Percentiles rank a stretch among this genome's conserved stretches.
Conservation (phyloP, 106 monocot genomes). For the Narthecium ossifragum region DNA sequence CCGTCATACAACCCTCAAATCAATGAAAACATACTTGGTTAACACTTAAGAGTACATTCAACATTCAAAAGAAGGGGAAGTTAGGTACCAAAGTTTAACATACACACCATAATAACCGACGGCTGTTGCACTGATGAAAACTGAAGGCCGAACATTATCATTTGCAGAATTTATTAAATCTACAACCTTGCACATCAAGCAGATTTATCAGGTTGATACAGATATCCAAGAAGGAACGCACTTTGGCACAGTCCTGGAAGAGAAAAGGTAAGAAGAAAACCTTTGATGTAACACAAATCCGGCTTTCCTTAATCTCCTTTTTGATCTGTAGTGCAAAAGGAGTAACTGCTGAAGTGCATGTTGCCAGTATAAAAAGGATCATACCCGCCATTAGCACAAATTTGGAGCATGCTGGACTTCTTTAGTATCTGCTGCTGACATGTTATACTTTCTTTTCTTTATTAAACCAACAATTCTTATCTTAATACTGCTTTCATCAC, state of each 20-base stretch:
- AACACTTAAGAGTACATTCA: no score
- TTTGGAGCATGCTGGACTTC: no score
- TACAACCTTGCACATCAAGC: constrained; percentile 57
- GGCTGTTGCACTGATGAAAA: constrained; percentile 90
- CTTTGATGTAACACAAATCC: constrained; percentile 57
- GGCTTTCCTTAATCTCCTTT: constrained; percentile 83
- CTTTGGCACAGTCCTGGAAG: neutral
- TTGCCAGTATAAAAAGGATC: no score
- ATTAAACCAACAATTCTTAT: no score
- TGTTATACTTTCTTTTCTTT: no score
- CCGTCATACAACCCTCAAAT: no score
- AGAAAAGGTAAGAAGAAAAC: constrained; percentile 14
- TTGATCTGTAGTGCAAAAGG: constrained; percentile 44
- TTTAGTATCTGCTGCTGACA: no score
- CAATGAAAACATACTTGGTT: no score
- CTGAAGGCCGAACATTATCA: constrained; percentile 49
- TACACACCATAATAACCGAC: constrained; percentile 84
- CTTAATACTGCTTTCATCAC: no score
- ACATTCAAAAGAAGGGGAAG: no score
- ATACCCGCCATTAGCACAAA: no score
- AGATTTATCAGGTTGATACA: neutral
- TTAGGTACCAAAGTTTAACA: neutral
- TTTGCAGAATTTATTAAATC: constrained; percentile 47
- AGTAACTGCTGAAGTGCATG: neutral
- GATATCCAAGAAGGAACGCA: neutral